Evolutionary conservation across 257 asterid genomes (phyloP).

Genomic region (Solanum pimpinellifolium): DNA sequence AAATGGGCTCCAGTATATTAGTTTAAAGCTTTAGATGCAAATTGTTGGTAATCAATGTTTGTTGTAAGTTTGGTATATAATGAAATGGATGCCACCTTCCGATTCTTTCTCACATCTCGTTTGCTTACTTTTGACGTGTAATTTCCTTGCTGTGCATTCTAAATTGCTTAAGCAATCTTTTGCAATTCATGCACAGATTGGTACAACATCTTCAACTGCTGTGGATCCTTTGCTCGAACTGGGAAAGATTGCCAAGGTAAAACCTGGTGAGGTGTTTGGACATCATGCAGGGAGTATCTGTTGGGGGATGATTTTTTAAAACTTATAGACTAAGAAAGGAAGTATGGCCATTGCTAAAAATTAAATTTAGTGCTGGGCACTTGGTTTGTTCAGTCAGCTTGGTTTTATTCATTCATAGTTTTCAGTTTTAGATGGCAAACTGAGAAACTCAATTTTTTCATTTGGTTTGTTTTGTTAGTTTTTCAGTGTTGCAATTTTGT

Average conservation of each 20-base stretch:
- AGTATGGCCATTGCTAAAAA: background rate
- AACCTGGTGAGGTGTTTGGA: background rate
- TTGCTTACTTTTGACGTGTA: background rate
- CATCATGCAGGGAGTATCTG: background rate
- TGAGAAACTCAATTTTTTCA: background rate
- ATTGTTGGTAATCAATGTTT: background rate
- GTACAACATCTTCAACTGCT: slow-evolving; percentile 90
- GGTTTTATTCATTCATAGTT: background rate
- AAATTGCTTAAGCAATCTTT: background rate
- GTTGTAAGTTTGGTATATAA: background rate
- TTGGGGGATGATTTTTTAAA: background rate
- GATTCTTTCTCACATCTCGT: background rate
- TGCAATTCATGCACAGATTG: slow-evolving; percentile 44
- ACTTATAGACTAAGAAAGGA: background rate
- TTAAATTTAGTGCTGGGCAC: background rate
- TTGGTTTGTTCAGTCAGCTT: background rate
- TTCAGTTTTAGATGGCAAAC: background rate
- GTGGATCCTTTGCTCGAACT: slow-evolving; percentile 79
- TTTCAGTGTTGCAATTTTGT: background rate
- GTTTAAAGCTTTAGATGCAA: background rate
- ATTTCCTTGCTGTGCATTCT: background rate
- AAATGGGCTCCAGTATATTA: background rate
- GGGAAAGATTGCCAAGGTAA: slow-evolving; percentile 61
- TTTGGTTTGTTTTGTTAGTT: background rate
- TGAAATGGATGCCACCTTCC: background rate